Conservation (phyloP, 352 stramenopile genomes). For the Elongisporangium prolatum region DNA sequence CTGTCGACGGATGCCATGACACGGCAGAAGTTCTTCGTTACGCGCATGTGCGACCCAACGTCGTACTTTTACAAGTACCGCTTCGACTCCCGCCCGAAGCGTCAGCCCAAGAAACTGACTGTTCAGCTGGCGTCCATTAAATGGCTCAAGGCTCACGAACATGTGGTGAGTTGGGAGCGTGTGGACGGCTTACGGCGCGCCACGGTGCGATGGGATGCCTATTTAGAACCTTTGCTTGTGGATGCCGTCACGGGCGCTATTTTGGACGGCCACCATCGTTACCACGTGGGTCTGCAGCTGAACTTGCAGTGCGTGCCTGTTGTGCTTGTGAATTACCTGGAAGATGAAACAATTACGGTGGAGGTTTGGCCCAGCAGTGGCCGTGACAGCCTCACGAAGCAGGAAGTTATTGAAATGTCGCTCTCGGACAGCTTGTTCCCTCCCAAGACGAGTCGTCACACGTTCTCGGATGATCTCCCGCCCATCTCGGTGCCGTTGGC, state of each 20-base stretch:
- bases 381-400: conserved; percentile 74
- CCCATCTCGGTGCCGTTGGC: conserved; percentile 77
- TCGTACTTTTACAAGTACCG: conserved; percentile 91
- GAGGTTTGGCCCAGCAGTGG: conserved; percentile 85
- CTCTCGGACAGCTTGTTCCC: conserved; percentile 81
- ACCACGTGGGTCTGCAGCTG: conserved; percentile 73
- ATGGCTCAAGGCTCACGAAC: conserved; percentile 83
- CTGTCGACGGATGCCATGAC: conserved; percentile 52
- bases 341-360: conserved; percentile 77
- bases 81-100: conserved; percentile 64
- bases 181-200: conserved; percentile 76
- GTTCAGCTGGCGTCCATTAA: conserved; percentile 54
- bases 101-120: conserved; percentile 52
- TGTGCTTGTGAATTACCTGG: conserved; percentile 82
- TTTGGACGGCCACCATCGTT: conserved; percentile 81
- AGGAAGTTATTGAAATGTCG: conserved; percentile 80
- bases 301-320: conserved; percentile 62
- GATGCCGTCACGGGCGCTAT: conserved; percentile 71
- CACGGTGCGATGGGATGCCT: conserved; percentile 74
- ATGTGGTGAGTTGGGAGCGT: conserved; percentile 81
- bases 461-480: conserved; percentile 78
- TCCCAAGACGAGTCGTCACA: conserved; percentile 84
- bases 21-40: conserved; percentile 80
- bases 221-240: conserved; percentile 80
- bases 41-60: conserved; percentile 79